Percentiles rank a stretch among this genome's conserved stretches.
These are phyloP conservation scores for Jacaranda copaia DNA, from an alignment of 257 asterid genomes.

Conservation along the genomic window DNA sequence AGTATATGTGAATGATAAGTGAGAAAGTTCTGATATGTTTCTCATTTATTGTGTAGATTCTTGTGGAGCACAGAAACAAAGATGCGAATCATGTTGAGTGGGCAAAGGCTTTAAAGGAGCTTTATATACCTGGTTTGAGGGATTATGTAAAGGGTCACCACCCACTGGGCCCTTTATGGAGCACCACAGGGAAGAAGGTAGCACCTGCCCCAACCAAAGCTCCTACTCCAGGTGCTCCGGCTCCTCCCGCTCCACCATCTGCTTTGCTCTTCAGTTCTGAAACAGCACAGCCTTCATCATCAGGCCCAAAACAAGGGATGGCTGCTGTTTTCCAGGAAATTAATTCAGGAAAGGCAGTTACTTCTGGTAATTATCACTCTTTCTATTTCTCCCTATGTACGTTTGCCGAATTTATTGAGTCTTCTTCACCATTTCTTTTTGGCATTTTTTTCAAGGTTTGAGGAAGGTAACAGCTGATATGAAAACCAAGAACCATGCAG, in stretches of 20 bases:
- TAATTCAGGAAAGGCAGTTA: constrained; percentile 71
- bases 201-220: constrained; percentile 52
- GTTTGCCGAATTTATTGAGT: constrained; percentile 5
- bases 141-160: constrained; percentile 82
- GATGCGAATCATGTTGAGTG: constrained; percentile 86
- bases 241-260: constrained; percentile 74
- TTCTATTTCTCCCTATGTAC: constrained; percentile 9
- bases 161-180: constrained; percentile 92
- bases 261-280: constrained; percentile 61
- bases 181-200: constrained; percentile 62
- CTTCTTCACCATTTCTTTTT: neutral
- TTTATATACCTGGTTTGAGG: constrained; percentile 82
- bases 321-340: constrained; percentile 88
- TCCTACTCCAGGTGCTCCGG: constrained; percentile 64
- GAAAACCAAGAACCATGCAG: constrained; percentile 85
- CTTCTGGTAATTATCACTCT: constrained; percentile 58
- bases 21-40: constrained; percentile 17
- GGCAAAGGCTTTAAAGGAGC: constrained; percentile 91
- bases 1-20: too few relatives aligned
- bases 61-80: constrained; percentile 81
- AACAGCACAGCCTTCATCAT: constrained; percentile 64
- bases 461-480: constrained; percentile 84
- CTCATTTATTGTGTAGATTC: constrained; percentile 54
- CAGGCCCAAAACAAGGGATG: constrained; percentile 80
- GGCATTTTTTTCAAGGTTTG: constrained; percentile 54